Evolutionary conservation across 331 rosid species (phyloP).

Genomic region (Telfairia occidentalis): DNA sequence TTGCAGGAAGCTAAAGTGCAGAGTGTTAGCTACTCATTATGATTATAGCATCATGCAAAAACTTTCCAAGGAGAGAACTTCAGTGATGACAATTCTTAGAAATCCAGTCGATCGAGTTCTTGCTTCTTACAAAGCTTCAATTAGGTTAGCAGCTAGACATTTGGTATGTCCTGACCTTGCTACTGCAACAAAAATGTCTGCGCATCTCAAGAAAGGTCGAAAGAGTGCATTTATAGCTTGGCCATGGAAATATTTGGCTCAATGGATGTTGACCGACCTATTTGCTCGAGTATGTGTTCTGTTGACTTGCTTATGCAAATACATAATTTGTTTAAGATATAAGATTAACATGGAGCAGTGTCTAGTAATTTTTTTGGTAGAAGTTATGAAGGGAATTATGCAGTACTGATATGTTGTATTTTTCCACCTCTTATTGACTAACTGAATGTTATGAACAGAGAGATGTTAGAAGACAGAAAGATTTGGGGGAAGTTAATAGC

Average conservation of each 20-base stretch:
- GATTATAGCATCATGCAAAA: slow-evolving; percentile 84
- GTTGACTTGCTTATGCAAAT: background rate
- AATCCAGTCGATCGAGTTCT: slow-evolving; percentile 90
- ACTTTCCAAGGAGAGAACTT: slow-evolving; percentile 71
- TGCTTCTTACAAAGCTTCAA: slow-evolving; percentile 77
- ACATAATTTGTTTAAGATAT: background rate
- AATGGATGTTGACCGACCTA: slow-evolving; percentile 89
- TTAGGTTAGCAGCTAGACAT: slow-evolving; percentile 97
- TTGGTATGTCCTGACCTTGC: slow-evolving; percentile 89
- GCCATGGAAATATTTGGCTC: slow-evolving; percentile 99
- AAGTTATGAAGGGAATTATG: too few species aligned
- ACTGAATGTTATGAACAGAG: slow-evolving; percentile 41
- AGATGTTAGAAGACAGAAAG: slow-evolving; percentile 38
- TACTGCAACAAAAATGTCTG: slow-evolving; percentile 71
- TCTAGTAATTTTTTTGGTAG: background rate
- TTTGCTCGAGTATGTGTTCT: slow-evolving; percentile 58
- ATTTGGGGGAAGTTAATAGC: slow-evolving; percentile 13
- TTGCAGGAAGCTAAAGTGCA: slow-evolving; percentile 58
- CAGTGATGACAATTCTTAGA: slow-evolving; percentile 92
- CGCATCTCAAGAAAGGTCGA: slow-evolving; percentile 51
- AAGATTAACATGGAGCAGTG: background rate
- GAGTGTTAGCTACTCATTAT: slow-evolving; percentile 82
- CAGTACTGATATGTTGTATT: too few species aligned
- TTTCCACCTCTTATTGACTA: background rate
- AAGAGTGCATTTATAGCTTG: slow-evolving; percentile 87